Evolutionary conservation across 2,329 filamentous ascomycete species (phyloP).

Genomic region (Sphaerostilbella broomeana): DNA sequence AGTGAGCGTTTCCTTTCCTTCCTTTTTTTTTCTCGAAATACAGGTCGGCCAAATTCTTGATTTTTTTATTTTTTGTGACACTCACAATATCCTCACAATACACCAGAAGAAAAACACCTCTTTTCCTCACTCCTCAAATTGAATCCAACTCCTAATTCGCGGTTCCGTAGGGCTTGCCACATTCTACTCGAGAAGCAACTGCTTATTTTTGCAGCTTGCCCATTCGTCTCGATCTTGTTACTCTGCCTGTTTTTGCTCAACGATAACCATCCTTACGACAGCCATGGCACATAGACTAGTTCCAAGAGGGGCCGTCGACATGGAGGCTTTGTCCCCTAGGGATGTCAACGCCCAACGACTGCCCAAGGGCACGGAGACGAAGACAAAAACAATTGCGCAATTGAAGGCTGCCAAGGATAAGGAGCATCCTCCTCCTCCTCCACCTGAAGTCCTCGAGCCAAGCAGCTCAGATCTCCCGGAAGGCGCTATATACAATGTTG

Average conservation of each 20-base stretch:
- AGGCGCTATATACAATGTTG: slow-evolving; percentile 67
- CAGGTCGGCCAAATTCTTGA: too few species aligned
- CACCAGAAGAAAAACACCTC: too few species aligned
- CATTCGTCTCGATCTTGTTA: background rate
- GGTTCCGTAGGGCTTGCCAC: too few species aligned
- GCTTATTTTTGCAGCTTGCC: slow-evolving; percentile 15
- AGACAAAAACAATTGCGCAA: slow-evolving; percentile 46
- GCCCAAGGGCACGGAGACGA: slow-evolving; percentile 42
- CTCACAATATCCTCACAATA: too few species aligned
- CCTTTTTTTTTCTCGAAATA: too few species aligned
- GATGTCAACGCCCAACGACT: slow-evolving; percentile 56
- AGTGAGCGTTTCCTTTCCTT: slow-evolving; percentile 19
- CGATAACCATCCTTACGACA: slow-evolving; percentile 1
- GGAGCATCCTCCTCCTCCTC: slow-evolving; percentile 60
- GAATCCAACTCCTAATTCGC: too few species aligned
- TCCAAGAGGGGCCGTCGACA: slow-evolving; percentile 44
- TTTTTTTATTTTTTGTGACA: too few species aligned
- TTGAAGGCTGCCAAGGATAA: slow-evolving; percentile 55
- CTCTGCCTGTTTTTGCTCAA: background rate
- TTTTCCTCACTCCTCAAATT: too few species aligned
- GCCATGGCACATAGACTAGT: slow-evolving; percentile 43
- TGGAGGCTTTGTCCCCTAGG: slow-evolving; percentile 58
- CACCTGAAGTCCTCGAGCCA: slow-evolving; percentile 52
- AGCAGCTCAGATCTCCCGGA: slow-evolving; percentile 62
- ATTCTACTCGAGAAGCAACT: too few species aligned